A percentile compares a stretch with the other conserved stretches of the same genome.
Conservation (phyloP, 164 flowering plant species). For the Berberis thunbergii region DNA sequence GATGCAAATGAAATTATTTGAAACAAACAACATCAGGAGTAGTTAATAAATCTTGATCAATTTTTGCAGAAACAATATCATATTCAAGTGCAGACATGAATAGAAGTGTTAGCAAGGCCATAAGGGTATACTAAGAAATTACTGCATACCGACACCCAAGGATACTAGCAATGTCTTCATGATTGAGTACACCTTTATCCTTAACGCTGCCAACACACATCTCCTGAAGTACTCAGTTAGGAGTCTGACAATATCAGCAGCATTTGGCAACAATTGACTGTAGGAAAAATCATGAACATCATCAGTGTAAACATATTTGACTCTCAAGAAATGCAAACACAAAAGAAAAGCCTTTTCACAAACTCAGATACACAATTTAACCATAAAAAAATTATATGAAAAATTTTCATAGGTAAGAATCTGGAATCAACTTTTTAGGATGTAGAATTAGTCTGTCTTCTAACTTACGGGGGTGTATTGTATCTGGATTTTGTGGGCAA, state of each 20-base stretch:
- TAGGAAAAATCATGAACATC: slow-evolving; percentile 6
- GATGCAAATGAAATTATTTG: background rate
- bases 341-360: too few relatives aligned
- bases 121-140: background rate
- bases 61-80: background rate
- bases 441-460: too few relatives aligned
- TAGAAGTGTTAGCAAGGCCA: background rate
- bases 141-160: slow-evolving; percentile 68
- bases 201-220: slow-evolving; percentile 49
- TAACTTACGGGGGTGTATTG: too few relatives aligned
- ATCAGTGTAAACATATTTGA: too few relatives aligned
- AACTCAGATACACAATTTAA: too few relatives aligned
- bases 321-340: too few relatives aligned
- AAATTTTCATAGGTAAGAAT: too few relatives aligned
- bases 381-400: too few relatives aligned
- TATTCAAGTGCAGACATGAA: background rate
- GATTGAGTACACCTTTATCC: slow-evolving; percentile 60
- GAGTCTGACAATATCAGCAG: slow-evolving; percentile 45
- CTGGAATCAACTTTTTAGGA: too few relatives aligned
- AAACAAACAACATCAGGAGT: background rate
- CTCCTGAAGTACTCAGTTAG: slow-evolving; percentile 40
- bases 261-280: slow-evolving; percentile 89
- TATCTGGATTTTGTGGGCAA: too few relatives aligned
- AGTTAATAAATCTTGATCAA: background rate
- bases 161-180: slow-evolving; percentile 44